Conservation (phyloP, 2,329 filamentous ascomycete genomes). For the Apiospora rasikravindrae region DNA sequence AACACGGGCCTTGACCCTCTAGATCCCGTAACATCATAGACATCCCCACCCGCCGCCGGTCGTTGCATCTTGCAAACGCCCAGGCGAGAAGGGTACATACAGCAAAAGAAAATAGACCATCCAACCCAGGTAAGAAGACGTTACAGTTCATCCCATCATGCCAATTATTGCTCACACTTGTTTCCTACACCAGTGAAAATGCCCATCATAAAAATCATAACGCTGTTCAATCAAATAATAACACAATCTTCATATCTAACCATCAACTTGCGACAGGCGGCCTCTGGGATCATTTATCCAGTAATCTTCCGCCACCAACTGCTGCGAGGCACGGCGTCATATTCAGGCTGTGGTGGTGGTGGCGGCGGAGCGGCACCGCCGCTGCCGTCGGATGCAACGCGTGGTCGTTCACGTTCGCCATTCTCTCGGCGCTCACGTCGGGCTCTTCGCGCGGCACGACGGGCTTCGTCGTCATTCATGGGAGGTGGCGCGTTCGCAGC, state of each 20-base stretch:
- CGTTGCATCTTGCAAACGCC: constrained; percentile 8
- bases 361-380: constrained; percentile 45
- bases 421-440: constrained; percentile 51
- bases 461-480: constrained; percentile 53
- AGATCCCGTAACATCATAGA: background rate
- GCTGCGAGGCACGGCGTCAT: constrained; percentile 55
- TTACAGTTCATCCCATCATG: constrained; percentile 2
- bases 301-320: constrained; percentile 67
- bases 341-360: constrained; percentile 47
- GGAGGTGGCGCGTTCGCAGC: constrained; percentile 43
- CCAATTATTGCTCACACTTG: background rate
- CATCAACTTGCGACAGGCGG: background rate
- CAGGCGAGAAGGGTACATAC: background rate
- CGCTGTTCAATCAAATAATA: constrained; percentile 1
- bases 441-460: constrained; percentile 54
- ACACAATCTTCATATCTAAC: background rate
- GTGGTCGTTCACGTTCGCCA: constrained; percentile 42
- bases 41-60: background rate
- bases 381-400: constrained; percentile 39
- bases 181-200: background rate
- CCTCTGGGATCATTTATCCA: constrained; percentile 29
- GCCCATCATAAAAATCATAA: constrained; percentile 1
- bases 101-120: background rate
- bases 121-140: background rate
- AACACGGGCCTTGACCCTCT: background rate